Evolutionary conservation across 148 eudicot species (phyloP), one percentile per base, ranked within the genome.

Genomic region (Suaeda aralocaspica): DNA sequence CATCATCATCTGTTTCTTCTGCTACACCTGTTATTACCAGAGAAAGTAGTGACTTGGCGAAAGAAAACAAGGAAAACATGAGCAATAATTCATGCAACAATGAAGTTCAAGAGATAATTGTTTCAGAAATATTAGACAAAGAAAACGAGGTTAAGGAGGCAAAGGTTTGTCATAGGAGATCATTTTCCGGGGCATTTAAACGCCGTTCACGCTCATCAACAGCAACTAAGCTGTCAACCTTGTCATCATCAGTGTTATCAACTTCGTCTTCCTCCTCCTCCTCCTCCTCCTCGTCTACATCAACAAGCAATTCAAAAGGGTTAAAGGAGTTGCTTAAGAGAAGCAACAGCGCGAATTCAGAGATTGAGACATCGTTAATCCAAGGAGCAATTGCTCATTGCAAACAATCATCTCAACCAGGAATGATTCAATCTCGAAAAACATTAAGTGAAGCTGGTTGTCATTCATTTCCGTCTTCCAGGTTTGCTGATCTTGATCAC

Each of bases 361-460:
- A 87, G 69, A 53, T 81, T 46, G 97, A 92, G 75, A 83, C 67
- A 36, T 81, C 91, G n/a, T 57, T 78, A 25, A 84, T 92, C 42
- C 92, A 89, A 70, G 85, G 96, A 15, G 97, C 97, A 0, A 92
- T 92, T 86, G 92, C 92, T 46, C 89, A 92, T 55, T 92, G 97
- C 76, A 92, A 89, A 67, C 78, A 76, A 68, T 92, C 97, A 15
- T 62, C 66, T 21, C 74, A 76, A 51, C 68, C 66, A 42, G 74
- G 33, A 6, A 22, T 72, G 7, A 36, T 36, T 36, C 74, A 77
- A 50, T 72, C 87, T 41, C 75, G 84, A 60, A 84, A 84, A 72
- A 81, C 81, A 3, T 46, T 71, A 21, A 85, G 85, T 74, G 82
- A 86, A 68, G 31, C 79, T 33, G 85, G 85, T 50, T 45, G 80